phyloP scores from a whole-genome alignment of 495 filamentous ascomycete species.

The Paragyromitra xinjiangensis region DNA sequence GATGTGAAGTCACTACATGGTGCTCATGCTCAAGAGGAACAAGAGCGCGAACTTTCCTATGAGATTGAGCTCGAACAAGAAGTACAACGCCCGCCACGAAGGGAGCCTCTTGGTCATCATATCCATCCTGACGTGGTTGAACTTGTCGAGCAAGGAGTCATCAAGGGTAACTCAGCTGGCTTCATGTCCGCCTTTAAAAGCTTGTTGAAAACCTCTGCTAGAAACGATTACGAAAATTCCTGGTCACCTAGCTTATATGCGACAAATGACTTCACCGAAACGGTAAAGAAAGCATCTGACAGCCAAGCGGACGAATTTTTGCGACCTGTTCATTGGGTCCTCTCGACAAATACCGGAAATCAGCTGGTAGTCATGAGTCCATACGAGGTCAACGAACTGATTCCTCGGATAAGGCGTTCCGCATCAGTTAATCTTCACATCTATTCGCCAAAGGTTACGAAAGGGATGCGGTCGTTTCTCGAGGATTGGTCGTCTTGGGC shows the following conservation, averaged over 20 bases:
- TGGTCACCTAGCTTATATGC: slow-evolving; percentile 34
- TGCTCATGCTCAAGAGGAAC: slow-evolving; percentile 70
- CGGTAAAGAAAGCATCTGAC: slow-evolving; percentile 58
- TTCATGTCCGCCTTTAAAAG: slow-evolving; percentile 61
- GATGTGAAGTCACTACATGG: slow-evolving; percentile 56
- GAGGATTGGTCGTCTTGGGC: slow-evolving; percentile 57
- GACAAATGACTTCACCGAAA: slow-evolving; percentile 65
- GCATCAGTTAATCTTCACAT: slow-evolving; percentile 63
- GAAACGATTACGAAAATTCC: too few species aligned
- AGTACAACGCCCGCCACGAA: slow-evolving; percentile 62
- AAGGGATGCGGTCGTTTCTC: slow-evolving; percentile 59
- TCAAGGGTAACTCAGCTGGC: neutral
- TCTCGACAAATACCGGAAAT: neutral
- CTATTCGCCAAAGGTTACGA: slow-evolving; percentile 67
- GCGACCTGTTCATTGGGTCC: slow-evolving; percentile 67
- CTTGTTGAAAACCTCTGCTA: slow-evolving; percentile 59
- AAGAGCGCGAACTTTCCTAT: slow-evolving; percentile 73
- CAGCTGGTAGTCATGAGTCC: slow-evolving; percentile 68
- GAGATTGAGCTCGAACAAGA: slow-evolving; percentile 71
- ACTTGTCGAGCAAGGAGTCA: slow-evolving; percentile 59
- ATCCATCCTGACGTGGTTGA: slow-evolving; percentile 62
- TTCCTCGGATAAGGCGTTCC: slow-evolving; percentile 58
- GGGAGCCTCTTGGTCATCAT: slow-evolving; percentile 56
- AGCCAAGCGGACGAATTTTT: slow-evolving; percentile 62
- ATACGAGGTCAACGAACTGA: slow-evolving; percentile 68